Conservation (phyloP, 148 eudicot genomes). For the Dianthus caryophyllus region DNA sequence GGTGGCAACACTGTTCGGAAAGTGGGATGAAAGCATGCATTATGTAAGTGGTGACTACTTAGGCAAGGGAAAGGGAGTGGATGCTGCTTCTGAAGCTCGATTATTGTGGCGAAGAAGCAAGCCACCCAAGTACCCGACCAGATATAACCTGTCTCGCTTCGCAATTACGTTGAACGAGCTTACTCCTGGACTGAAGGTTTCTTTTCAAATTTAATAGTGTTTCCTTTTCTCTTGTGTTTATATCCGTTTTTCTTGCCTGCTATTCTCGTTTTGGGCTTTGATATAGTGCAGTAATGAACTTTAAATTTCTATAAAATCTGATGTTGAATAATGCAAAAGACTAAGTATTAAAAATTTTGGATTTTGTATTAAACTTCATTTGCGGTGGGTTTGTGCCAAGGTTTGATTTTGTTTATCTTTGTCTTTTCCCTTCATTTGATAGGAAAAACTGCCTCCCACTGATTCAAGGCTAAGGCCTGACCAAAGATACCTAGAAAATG, state of each 20-base stretch:
- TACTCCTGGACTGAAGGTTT: slow-evolving; percentile 75
- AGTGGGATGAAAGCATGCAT: slow-evolving; percentile 99
- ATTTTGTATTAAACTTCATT: background rate
- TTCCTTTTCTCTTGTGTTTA: background rate
- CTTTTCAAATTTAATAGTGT: background rate
- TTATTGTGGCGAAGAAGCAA: slow-evolving; percentile 86
- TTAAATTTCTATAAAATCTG: background rate
- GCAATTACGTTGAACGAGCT: slow-evolving; percentile 94
- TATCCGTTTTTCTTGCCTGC: background rate
- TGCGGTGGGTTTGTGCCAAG: background rate
- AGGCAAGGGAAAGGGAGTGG: slow-evolving; percentile 66
- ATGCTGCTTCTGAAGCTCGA: slow-evolving; percentile 47
- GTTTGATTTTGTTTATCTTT: slow-evolving; percentile 6
- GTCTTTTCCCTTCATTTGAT: slow-evolving; percentile 5
- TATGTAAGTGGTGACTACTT: slow-evolving; percentile 71
- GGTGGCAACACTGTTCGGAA: slow-evolving; percentile 76
- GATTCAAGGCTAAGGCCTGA: slow-evolving; percentile 95
- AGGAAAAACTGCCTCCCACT: slow-evolving; percentile 94
- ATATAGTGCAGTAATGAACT: background rate
- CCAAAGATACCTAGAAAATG: slow-evolving; percentile 82
- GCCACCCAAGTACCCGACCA: slow-evolving; percentile 71
- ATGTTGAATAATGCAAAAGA: background rate
- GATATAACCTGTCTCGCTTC: slow-evolving; percentile 91
- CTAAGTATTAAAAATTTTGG: background rate
- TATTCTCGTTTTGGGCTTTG: background rate